Base-by-base conservation (phyloP, 495 filamentous ascomycete species). In the Lasiosphaeria miniovina region DNA sequence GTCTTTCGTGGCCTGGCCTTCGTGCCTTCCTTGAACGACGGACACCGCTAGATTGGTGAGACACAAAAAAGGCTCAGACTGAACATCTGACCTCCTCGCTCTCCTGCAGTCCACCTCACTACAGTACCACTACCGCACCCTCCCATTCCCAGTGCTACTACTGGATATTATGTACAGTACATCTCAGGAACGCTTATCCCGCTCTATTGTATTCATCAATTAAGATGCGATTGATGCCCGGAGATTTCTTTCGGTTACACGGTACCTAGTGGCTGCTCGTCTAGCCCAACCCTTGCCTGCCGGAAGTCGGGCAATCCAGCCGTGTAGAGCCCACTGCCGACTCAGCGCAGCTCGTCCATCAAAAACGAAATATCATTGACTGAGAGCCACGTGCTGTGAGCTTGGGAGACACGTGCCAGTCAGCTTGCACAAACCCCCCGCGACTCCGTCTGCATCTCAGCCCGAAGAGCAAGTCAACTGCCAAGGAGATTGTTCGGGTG, bases 321-420 rank as follows among this genome's bases (percentile, higher is more conserved):
- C 12, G 12, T n/a, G 12, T 14, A 46, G 43, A 14, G 12, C 43
- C 43, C 12, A 14, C 43, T 46, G 43, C 43, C 2, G 24, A 24
- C 24, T 24, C 24, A 24, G 24, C 24, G 24, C 24, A 24, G 24
- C 24, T 2, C 24, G 24, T 24, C 24, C 12, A 46, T n/a, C 43
- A 46, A 14, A n/a, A 5, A 12, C 1, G 15, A 46, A n/a, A n/a
- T 5, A 46, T 46, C 43, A n/a, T 11, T 14, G 11, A 32, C 49
- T 51, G 12, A n/a, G 32, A 35, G 49, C 15, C 17, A 4, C 3
- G 6, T 11, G n/a, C n/a, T n/a, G n/a, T n/a, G n/a, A n/a, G n/a
- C n/a, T n/a, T 11, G 4, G 32, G 49, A 51, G 49, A 51, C 49
- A 51, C 49, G 32, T 51, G 49, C 49, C 17, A 35, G 49, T 32